Evolutionary conservation across 169 alveolate genomes (phyloP), one percentile per base, ranked within the genome.

Genomic region (Plasmodium sp.): DNA sequence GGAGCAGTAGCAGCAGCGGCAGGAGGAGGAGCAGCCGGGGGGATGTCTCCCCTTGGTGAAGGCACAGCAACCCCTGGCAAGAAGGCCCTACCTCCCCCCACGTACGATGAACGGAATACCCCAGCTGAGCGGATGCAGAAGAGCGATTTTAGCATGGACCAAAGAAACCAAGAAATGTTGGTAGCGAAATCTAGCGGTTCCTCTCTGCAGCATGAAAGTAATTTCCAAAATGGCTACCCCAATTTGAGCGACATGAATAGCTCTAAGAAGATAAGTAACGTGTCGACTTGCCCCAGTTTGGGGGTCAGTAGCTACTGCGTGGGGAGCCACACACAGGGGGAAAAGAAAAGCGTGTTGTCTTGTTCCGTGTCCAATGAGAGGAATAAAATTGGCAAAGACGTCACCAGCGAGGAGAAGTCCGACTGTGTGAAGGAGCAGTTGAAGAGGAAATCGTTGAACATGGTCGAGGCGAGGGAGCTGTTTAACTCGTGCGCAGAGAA

Each of bases 201-300:
- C 1, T n/a, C 9, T 39, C 10, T 27, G 5, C 16, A 0, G 12
- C 43, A 67, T 3, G 77, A 67, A 27, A 31, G 27, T 67, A 31
- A 67, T 27, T 31, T 9, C 6, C 77, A 22, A 1, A 31, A 67
- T 10, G 34, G 2, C 3, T 67, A 67, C 39, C 77, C 77, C 12
- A 67, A 67, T 31, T 67, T 67, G 34, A 27, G 1, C 3, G 5
- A 43, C 45, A 16, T 71, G 7, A 91, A 62, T 77, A 81, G 43
- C 22, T 1, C 79, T 4, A 92, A 92, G 75, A 92, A 82, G 62
- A 31, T 92, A 81, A 92, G 95, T 83, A 92, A 92, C 58, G 95
- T 92, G 0, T 92, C 95, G 5, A 92, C 95, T 18, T 92, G 95
- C 12, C 92, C 95, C 5, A 92, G 95, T 51, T 43, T 81, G 33